Evolutionary conservation across 768 basidiomycete genomes (phyloP), one percentile per base, ranked within the genome.

Genomic region (Collybia nuda): DNA sequence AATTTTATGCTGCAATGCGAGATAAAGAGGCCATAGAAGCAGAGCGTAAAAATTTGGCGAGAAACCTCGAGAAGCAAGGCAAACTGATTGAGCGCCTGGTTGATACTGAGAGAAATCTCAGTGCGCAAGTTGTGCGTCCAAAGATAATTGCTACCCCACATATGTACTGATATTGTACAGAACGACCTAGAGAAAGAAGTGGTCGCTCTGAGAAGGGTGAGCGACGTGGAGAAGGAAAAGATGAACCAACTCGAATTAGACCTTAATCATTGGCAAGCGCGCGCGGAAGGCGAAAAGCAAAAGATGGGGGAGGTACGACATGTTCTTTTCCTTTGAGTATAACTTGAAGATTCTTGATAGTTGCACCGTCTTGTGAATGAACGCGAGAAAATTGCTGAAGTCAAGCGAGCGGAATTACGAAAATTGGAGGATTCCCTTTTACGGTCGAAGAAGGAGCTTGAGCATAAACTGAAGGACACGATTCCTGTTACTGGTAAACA

Each of bases 1-100:
- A 95, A 66, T 98, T 84, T 63, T 98, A 85, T 62, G 81, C 90
- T 15, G 86, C 86, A 2, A 90, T 96, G 86, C 85, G 93, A 24
- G 85, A 88, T 50, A 93, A 89, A 68, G 93, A 97, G 52, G 85
- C 90, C 15, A 69, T 86, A 2, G 90, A 93, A 26, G 73, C 73
- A 1, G 90, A 93, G 63, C 78, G 85, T 40, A 91, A 91, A 67
- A 80, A 73, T 26, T 67, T 85, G 28, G 62, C 71, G 15, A 77
- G 85, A 43, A 70, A 70, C 42, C 28, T 71, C 12, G 78, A 79
- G 54, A 78, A 75, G 59, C 76, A 78, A 52, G 66, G 62, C 18
- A 75, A 75, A 53, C 77, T 80, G 5, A 71, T 94, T 11, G 92
- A 93, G 51, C 77, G 78, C 29, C 69, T 87, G 3, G 68, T 73